Percentiles rank a stretch among this genome's conserved stretches.
Conservation (phyloP, 371 early-diverging fungal species). For the Actinomucor elegans region DNA sequence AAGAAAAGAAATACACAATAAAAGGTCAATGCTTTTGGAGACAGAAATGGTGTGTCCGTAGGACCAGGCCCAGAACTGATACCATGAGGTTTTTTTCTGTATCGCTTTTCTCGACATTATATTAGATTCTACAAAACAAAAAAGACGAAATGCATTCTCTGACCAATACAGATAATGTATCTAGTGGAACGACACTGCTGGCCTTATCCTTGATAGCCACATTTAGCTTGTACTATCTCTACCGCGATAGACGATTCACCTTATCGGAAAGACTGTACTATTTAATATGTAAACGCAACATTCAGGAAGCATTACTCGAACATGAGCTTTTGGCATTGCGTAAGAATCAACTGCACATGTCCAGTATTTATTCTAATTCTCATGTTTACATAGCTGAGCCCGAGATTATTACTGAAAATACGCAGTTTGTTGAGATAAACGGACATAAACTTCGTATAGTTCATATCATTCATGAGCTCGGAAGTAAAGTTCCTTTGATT, state of each 20-base stretch:
- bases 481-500: constrained; percentile 64
- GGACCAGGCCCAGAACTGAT: too few species aligned
- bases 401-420: constrained; percentile 42
- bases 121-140: too few species aligned
- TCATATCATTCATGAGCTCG: constrained; percentile 68
- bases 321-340: constrained; percentile 30
- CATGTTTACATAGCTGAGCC: constrained; percentile 37
- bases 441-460: constrained; percentile 62
- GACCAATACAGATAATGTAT: neutral
- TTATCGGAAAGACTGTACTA: constrained; percentile 35
- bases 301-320: constrained; percentile 35
- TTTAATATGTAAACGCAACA: constrained; percentile 36
- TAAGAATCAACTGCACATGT: constrained; percentile 6
- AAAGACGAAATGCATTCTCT: neutral
- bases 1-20: too few species aligned
- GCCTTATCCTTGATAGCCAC: constrained; percentile 9
- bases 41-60: too few species aligned
- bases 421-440: constrained; percentile 56
- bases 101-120: too few species aligned
- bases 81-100: neutral
- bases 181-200: constrained; percentile 6
- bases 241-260: constrained; percentile 5
- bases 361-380: neutral
- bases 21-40: too few species aligned
- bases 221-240: constrained; percentile 7